These are phyloP conservation scores for Cordyceps militaris DNA, from an alignment of 2,329 filamentous ascomycete species.

Conservation along the genomic window DNA sequence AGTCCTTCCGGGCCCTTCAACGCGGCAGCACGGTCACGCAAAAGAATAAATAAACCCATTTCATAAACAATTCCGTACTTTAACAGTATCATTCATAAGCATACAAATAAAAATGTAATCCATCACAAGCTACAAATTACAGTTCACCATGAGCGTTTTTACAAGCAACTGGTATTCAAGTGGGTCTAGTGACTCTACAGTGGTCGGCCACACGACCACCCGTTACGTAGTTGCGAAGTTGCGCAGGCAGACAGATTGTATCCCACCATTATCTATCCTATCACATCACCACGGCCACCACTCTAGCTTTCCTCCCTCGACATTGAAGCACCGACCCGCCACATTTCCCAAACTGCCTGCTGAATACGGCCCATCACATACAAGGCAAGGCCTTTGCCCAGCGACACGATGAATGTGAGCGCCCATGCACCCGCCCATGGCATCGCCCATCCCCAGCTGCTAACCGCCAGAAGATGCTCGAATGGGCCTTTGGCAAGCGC, in stretches of 20 bases:
- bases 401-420: conserved; percentile 48
- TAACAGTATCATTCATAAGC: too few species aligned
- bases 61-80: too few species aligned
- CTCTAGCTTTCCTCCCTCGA: background rate
- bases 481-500: conserved; percentile 99
- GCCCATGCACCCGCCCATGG: conserved; percentile 19
- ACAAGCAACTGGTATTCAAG: too few species aligned
- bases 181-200: background rate
- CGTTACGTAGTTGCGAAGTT: conserved; percentile 7
- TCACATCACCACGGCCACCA: background rate
- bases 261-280: background rate
- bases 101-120: too few species aligned
- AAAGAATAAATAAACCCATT: too few species aligned
- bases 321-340: background rate
- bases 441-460: conserved; percentile 5
- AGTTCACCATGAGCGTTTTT: too few species aligned
- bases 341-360: background rate
- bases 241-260: background rate
- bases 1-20: too few species aligned
- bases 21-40: too few species aligned
- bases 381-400: background rate
- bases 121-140: too few species aligned
- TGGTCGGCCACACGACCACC: background rate
- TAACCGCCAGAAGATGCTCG: conserved; percentile 63
- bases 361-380: background rate